A percentile compares a stretch with the other conserved stretches of the same genome.
Conservation (phyloP, 1,284 basidiomycete species). For the Tylopilus sp. region DNA sequence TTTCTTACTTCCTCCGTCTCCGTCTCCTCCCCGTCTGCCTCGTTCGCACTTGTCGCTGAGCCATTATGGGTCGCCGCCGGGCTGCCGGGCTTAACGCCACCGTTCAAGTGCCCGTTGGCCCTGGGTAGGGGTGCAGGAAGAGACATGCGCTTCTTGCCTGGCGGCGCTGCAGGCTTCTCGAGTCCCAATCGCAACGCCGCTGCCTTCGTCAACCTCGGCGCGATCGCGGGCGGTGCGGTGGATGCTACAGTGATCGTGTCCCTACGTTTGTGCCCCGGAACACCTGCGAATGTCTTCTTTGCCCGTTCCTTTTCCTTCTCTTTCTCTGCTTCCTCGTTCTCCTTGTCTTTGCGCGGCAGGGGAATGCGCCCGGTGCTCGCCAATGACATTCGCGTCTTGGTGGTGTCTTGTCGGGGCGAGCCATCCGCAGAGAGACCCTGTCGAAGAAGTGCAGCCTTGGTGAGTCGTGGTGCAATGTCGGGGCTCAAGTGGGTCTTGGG, state of each 20-base stretch:
- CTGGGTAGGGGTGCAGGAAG: constrained; percentile 26
- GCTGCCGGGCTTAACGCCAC: constrained; percentile 2
- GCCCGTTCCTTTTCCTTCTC: constrained; percentile 69
- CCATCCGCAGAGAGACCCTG: constrained; percentile 58
- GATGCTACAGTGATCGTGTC: constrained; percentile 76
- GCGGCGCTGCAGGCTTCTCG: constrained; percentile 47
- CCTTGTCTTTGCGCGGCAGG: constrained; percentile 36
- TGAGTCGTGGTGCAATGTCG: constrained; percentile 81
- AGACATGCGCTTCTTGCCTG: constrained; percentile 43
- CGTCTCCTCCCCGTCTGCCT: constrained; percentile 46
- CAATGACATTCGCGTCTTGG: constrained; percentile 44
- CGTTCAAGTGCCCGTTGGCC: constrained; percentile 11
- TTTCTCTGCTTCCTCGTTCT: constrained; percentile 45
- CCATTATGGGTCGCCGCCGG: constrained; percentile 19
- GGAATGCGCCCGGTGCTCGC: constrained; percentile 46
- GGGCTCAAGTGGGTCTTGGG: constrained; percentile 72
- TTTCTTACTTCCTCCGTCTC: constrained; percentile 39
- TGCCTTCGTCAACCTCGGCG: constrained; percentile 80
- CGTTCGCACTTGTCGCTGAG: constrained; percentile 31
- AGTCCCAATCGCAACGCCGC: constrained; percentile 74
- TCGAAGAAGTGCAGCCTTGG: constrained; percentile 81
- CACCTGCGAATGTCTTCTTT: constrained; percentile 73
- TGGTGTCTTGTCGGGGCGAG: constrained; percentile 32
- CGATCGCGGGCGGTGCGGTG: constrained; percentile 76
- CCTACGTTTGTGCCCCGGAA: constrained; percentile 81